phyloP scores from a whole-genome alignment of 495 filamentous ascomycete species.

The Tuber microsphaerosporum region DNA sequence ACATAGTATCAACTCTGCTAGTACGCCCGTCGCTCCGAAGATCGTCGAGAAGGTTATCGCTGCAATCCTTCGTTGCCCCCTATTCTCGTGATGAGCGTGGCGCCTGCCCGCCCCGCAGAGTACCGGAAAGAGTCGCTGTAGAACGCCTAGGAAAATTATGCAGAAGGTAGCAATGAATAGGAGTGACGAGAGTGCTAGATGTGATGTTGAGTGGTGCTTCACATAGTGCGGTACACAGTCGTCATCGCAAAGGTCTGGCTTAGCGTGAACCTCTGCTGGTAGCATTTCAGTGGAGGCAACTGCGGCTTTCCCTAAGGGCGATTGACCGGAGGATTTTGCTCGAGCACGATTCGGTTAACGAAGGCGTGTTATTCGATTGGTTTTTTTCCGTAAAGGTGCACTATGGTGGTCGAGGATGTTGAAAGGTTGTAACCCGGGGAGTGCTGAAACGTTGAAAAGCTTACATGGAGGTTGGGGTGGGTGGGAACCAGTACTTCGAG shows the following conservation, averaged over 20 bases:
- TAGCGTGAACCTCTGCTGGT: background rate
- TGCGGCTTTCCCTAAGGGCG: background rate
- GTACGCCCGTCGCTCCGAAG: constrained; percentile 62
- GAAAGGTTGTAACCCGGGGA: background rate
- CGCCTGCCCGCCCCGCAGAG: constrained; percentile 53
- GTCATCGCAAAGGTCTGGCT: constrained; percentile 32
- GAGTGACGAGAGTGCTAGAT: constrained; percentile 46
- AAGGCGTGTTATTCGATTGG: background rate
- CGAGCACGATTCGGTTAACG: background rate
- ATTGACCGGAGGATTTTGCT: background rate
- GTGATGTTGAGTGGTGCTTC: constrained; percentile 22
- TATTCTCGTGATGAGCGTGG: constrained; percentile 48
- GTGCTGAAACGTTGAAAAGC: background rate
- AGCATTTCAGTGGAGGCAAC: background rate
- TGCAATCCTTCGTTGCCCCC: constrained; percentile 49
- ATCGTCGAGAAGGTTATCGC: constrained; percentile 62
- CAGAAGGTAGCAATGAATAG: constrained; percentile 60
- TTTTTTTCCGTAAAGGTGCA: background rate
- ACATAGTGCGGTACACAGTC: constrained; percentile 31
- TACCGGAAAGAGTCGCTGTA: constrained; percentile 58
- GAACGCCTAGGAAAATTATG: constrained; percentile 51
- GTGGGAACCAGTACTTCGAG: background rate
- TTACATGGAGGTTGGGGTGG: background rate
- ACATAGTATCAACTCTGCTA: constrained; percentile 68
- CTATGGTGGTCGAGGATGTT: background rate